Evolutionary conservation across 2,329 filamentous ascomycete species (phyloP), one percentile per base, ranked within the genome.

Genomic region (Alternaria sp.): DNA sequence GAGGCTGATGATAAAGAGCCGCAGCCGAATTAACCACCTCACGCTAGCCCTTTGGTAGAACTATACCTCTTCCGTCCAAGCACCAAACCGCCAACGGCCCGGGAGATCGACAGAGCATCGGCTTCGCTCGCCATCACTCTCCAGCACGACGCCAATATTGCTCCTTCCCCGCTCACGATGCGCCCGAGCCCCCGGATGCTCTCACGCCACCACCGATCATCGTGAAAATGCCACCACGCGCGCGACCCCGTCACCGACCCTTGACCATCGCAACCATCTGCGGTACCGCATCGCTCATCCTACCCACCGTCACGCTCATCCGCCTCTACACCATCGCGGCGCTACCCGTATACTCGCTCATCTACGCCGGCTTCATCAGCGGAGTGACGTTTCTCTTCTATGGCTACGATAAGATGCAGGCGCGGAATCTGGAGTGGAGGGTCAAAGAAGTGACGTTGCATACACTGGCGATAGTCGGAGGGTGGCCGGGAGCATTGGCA

Each of bases 231-330:
- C 46, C 62, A 45, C 66, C 64, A 21, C 47, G 70, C 52, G 25
- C 64, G 32, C 26, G 54, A 10, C 54, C 63, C 13, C 75, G 75
- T 12, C 61, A 67, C 49, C 69, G 74, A 8, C 75, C 76, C 12
- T 62, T 74, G 43, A 76, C 75, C 0, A 6, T 66, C 19, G 71
- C 74, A 19, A 77, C 76, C 9, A 28, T 65, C 7, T 64, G 67
- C 6, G 77, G 76, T 11, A 51, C 66, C 8, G 57, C 60, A 15
- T 72, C 74, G 4, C 63, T 90, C 83, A 23, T 88, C 77, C 56
- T 91, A 84, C 60, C 87, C 83, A 40, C 87, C 83, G 19, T 87
- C 84, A 66, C 84, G 80, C 62, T 86, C 81, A 10, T 84, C 77
- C 60, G 79, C 76, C 54, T 75, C 6, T 70, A 69, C 57, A 36